Evolutionary conservation across 1,139 yeast species (phyloP), one percentile per base, ranked within the genome.

Genomic region (Kazachstania sp.): DNA sequence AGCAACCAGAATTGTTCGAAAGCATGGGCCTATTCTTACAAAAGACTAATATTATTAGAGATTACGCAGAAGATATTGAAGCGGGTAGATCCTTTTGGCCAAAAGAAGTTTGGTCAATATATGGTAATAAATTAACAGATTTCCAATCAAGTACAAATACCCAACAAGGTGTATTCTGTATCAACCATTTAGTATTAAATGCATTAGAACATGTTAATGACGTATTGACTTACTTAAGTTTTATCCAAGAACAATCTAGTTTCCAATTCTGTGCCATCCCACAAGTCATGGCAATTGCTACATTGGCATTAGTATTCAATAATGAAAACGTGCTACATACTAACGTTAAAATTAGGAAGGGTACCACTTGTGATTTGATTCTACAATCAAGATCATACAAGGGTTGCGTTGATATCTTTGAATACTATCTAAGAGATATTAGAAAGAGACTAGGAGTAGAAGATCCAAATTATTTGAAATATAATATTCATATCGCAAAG

Each of bases 11-110:
- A 43, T 72, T 81, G 55, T 79, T 84, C 60, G 82, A 85, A 60
- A 82, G 95, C 30, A 92, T 94, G 98, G 99, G 98, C 6, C 76
- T 88, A 49, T 92, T 94, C 64, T 73, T 94, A 65, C 60, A 53
- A 41, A 53, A 53, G 67, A 87, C 97, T 31, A 94, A 94, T 69
- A 92, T 94, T 60, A 92, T 88, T 53, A 80, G 99, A 63, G 99
- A 94, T 67, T 92, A 83, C 67, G 81, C 85, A 52, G 99, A 94
- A 68, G 99, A 94, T 64, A 72, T 87, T 58, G 79, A 75, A 50
- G 98, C 92, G 60, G 95, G 95, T 39, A 78, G 98, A 63, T 82
- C 95, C 0, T 94, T 94, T 70, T 94, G 96, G 95, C 99, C 99
- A 28, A 76, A 79, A 61, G 97, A 92, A 65, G 78, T 88, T 46